These are phyloP conservation scores for Sindora glabra DNA, from an alignment of 306 rosid genomes.

Conservation along the genomic window DNA sequence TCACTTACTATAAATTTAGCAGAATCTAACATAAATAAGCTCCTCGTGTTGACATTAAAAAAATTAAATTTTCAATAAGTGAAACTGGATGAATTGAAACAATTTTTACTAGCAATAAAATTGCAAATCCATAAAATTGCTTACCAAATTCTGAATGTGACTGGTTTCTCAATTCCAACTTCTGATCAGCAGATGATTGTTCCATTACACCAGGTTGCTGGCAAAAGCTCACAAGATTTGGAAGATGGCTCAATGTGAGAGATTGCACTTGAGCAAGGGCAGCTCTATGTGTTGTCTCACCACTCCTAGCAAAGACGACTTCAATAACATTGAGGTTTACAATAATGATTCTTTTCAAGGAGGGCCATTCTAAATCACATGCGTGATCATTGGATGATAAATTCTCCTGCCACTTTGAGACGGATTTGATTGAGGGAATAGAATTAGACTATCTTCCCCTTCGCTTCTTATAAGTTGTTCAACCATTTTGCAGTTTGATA, in stretches of 20 bases:
- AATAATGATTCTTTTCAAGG: background rate
- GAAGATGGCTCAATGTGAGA: conserved; percentile 7
- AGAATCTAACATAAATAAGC: no score
- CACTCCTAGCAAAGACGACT: background rate
- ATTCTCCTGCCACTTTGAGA: no score
- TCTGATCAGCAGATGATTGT: background rate
- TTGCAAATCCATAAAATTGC: no score
- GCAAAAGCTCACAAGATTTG: conserved; percentile 14
- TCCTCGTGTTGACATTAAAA: no score
- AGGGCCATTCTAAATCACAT: conserved; percentile 2
- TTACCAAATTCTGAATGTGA: no score
- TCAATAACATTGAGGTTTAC: background rate
- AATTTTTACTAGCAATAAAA: no score
- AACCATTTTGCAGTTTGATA: conserved; percentile 1
- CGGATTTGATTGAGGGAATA: background rate
- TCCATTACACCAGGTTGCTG: background rate
- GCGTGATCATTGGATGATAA: background rate
- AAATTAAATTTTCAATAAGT: no score
- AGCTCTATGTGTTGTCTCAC: background rate
- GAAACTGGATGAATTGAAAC: no score
- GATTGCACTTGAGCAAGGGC: conserved; percentile 9
- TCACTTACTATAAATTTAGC: no score
- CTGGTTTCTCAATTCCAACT: no score
- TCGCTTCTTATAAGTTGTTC: conserved; percentile 2
- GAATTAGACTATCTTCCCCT: background rate